Percentiles rank a stretch among this genome's conserved stretches.
phyloP scores from a whole-genome alignment of 139 green algal genomes.

The Volvox africanus region DNA sequence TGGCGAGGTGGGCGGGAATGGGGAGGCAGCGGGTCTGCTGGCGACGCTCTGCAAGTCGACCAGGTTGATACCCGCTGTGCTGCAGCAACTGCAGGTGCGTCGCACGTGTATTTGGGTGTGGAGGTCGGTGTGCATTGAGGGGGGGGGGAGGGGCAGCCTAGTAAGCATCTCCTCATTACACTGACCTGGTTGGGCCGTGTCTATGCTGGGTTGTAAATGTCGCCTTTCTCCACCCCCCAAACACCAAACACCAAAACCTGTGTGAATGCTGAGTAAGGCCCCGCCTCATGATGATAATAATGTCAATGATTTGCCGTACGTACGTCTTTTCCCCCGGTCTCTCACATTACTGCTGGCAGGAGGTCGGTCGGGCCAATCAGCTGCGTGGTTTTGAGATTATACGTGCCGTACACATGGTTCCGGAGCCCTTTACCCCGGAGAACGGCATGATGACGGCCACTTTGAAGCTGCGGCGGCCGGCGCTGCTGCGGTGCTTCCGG shows the following conservation, averaged over 20 bases:
- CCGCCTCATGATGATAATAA: no score
- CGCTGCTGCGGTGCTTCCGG: conserved; percentile 16
- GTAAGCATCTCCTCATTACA: no score
- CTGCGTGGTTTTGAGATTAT: conserved; percentile 72
- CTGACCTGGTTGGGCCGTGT: no score
- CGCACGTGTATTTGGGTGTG: neutral
- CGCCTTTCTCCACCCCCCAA: no score
- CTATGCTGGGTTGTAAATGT: no score
- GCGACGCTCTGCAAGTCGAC: neutral
- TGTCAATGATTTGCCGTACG: no score
- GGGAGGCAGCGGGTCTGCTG: neutral
- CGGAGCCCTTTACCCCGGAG: conserved; percentile 70
- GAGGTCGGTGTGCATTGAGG: neutral
- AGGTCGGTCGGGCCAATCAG: conserved; percentile 12
- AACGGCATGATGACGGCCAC: conserved; percentile 89
- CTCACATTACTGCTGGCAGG: neutral
- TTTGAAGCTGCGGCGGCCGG: conserved; percentile 49
- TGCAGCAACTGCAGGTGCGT: conserved; percentile 45
- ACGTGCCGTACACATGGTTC: conserved; percentile 57
- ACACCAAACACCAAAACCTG: no score
- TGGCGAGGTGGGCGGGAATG: neutral
- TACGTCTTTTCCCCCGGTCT: no score
- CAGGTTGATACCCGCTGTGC: neutral
- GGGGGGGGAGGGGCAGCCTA: neutral
- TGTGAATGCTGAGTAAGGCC: no score